Conservation (phyloP, 2,329 filamentous ascomycete genomes). For the Mycosphaerella arachidis region DNA sequence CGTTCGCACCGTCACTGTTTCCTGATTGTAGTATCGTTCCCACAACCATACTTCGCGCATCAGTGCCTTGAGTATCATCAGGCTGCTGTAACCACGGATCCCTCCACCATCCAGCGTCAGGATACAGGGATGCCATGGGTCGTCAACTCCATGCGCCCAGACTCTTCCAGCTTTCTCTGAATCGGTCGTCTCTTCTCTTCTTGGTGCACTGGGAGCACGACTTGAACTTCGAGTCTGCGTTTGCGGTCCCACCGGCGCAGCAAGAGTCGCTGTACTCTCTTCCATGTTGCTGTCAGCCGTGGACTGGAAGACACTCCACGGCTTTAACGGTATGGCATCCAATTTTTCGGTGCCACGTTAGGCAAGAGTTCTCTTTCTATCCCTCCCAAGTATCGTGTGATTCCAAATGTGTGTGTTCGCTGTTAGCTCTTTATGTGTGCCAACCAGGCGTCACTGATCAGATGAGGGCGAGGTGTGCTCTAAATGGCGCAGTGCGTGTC, state of each 20-base stretch:
- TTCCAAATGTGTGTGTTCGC: neutral
- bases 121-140: conserved; percentile 47
- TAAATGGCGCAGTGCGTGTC: neutral
- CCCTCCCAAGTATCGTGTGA: neutral
- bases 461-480: conserved; percentile 2
- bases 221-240: conserved; percentile 23
- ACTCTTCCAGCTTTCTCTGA: conserved; percentile 39
- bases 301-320: conserved; percentile 30
- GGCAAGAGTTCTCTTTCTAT: conserved; percentile 8
- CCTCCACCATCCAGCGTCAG: conserved; percentile 48
- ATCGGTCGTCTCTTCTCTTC: conserved; percentile 34
- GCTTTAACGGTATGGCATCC: conserved; percentile 33
- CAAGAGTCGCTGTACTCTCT: conserved; percentile 18
- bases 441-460: conserved; percentile 4
- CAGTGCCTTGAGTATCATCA: conserved; percentile 46
- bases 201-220: conserved; percentile 24
- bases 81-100: conserved; percentile 48
- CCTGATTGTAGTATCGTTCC: conserved; percentile 38
- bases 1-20: conserved; percentile 13
- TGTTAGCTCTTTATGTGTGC: neutral
- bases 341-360: conserved; percentile 21
- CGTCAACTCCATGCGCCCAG: conserved; percentile 41
- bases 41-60: conserved; percentile 47
- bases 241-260: conserved; percentile 13
- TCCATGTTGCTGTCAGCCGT: conserved; percentile 19